Conservation (phyloP, 129 eudicot species). For the Tagetes erecta region DNA sequence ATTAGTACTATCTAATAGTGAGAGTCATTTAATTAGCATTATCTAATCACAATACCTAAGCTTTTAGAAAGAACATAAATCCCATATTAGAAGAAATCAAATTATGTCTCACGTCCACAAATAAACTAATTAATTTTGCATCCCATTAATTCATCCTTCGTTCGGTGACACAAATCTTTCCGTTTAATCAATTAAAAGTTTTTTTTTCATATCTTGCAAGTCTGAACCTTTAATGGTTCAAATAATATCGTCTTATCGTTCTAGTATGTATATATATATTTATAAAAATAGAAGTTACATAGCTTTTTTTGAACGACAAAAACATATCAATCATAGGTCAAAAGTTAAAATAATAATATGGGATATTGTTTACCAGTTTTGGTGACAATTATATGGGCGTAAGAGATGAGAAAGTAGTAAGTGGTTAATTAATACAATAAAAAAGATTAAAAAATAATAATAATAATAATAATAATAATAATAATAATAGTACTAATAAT, state of each 20-base stretch:
- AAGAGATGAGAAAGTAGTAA: conserved; percentile 4
- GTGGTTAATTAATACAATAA: conserved; percentile 20
- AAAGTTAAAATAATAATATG: not conserved
- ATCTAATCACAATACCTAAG: not conserved
- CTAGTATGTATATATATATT: too few species aligned
- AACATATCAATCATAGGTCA: not conserved
- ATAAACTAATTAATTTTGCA: not conserved
- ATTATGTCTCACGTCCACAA: not conserved
- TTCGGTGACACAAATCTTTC: too few species aligned
- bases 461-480: too few species aligned
- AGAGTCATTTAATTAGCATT: conserved; percentile 23
- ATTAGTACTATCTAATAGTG: conserved; percentile 24
- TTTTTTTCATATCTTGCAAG: not conserved
- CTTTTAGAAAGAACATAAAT: not conserved
- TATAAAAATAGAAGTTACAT: not conserved
- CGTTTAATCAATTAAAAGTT: not conserved
- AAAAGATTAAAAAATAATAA: too few species aligned
- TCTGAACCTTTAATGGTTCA: not conserved
- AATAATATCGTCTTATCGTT: not conserved
- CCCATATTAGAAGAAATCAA: not conserved
- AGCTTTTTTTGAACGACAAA: not conserved
- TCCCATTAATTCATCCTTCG: not conserved
- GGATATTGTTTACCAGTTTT: conserved; percentile 20
- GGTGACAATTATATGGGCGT: conserved; percentile 27
- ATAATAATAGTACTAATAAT: too few species aligned